These are phyloP conservation scores for Sclerotinia trifoliorum DNA, from an alignment of 2,329 filamentous ascomycete species.

Conservation along the genomic window DNA sequence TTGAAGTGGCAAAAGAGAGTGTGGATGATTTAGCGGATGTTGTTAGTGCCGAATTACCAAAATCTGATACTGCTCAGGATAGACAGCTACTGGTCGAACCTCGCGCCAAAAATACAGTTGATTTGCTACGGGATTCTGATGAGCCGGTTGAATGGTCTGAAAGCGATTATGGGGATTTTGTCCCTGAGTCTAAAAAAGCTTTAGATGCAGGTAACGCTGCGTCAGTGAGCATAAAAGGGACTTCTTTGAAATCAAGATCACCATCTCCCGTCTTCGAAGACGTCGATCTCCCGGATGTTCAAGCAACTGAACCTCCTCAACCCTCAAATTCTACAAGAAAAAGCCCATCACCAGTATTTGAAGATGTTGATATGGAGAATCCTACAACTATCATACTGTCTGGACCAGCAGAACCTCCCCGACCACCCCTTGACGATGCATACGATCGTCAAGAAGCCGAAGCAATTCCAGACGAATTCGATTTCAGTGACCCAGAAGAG, in stretches of 20 bases:
- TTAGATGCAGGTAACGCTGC: conserved; percentile 2
- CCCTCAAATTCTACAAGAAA: conserved; percentile 23
- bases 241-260: conserved; percentile 39
- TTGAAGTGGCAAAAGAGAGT: conserved; percentile 18
- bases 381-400: conserved; percentile 14
- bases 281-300: conserved; percentile 41
- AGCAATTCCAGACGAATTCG: conserved; percentile 50
- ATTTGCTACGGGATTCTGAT: conserved; percentile 25
- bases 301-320: background rate
- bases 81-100: conserved; percentile 24
- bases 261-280: conserved; percentile 52
- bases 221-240: background rate
- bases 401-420: background rate
- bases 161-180: conserved; percentile 45
- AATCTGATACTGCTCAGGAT: conserved; percentile 34
- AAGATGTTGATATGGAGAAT: conserved; percentile 31
- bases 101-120: background rate
- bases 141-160: conserved; percentile 53
- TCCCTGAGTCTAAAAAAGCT: conserved; percentile 25
- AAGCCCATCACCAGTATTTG: conserved; percentile 32
- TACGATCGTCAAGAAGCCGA: conserved; percentile 32
- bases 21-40: conserved; percentile 38
- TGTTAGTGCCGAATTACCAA: conserved; percentile 34
- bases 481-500: conserved; percentile 85
- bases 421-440: conserved; percentile 25